Base-by-base conservation (phyloP, 805 yeast species). In the Hanseniaspora thailandica region DNA sequence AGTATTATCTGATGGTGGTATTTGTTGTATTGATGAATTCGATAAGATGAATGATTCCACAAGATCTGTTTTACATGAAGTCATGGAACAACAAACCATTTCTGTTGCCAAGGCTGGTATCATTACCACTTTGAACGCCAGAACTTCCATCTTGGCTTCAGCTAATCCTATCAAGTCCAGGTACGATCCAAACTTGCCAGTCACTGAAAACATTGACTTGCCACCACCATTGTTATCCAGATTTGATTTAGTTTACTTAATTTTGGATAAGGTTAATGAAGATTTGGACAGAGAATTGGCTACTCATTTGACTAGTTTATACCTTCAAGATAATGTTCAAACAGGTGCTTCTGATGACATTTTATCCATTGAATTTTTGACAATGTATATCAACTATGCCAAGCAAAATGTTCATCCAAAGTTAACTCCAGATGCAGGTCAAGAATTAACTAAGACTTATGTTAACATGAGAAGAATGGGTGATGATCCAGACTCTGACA, bases 81-180 rank as follows among this genome's bases (percentile, higher is more conserved):
- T 93, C 10, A 93, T 93, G 98, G 98, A 93, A 71, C 98, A 93
- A 66, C 98, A 93, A 68, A 93, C 98, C 0, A 93, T 93, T 43
- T 88, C 97, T 9, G 87, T 93, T 63, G 98, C 98, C 31, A 93
- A 93, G 63, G 98, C 98, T 1, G 98, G 98, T 56, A 93, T 93
- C 63, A 93, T 93, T 62, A 93, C 98, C 5, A 93, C 97, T 0
- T 73, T 93, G 57, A 93, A 93, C 66, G 98, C 98, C 1, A 77
- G 98, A 69, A 90, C 97, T 0, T 90, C 97, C 1, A 84, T 93
- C 58, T 72, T 93, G 55, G 98, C 98, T 0, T 85, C 96, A 38
- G 98, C 98, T 1, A 93, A 93, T 66, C 98, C 98, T 13, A 89
- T 93, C 57, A 90, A 93, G 57, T 90, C 97, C 2, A 77, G 95